Conservation (phyloP, 1,284 basidiomycete species). For the Ceratobasidium sp. region DNA sequence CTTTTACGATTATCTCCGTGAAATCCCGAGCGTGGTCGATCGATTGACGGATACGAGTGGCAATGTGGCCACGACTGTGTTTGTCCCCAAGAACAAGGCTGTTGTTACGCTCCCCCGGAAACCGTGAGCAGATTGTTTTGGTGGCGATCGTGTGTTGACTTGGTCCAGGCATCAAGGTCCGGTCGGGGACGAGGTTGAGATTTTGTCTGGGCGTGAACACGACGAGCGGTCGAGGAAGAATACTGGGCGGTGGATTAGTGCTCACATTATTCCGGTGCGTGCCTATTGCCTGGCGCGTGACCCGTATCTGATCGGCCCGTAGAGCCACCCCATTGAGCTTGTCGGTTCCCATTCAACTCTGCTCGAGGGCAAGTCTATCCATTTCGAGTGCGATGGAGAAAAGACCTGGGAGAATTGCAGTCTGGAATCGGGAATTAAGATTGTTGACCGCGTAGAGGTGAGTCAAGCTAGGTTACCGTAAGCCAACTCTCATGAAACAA, state of each 20-base stretch:
- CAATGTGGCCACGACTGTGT: conserved; percentile 35
- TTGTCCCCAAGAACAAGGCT: conserved; percentile 41
- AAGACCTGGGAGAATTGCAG: conserved; percentile 35
- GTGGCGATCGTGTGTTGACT: neutral
- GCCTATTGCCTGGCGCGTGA: neutral
- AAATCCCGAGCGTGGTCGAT: conserved; percentile 35
- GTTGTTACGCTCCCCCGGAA: conserved; percentile 39
- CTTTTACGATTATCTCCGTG: conserved; percentile 43
- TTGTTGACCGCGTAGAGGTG: conserved; percentile 24
- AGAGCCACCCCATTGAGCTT: conserved; percentile 38
- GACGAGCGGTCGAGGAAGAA: conserved; percentile 38
- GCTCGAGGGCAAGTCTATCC: conserved; percentile 29
- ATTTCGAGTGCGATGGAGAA: conserved; percentile 24
- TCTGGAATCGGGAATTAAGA: conserved; percentile 28
- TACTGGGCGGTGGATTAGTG: conserved; percentile 39
- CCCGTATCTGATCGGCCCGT: neutral
- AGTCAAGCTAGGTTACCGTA: neutral
- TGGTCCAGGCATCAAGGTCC: conserved; percentile 8
- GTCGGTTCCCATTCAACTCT: conserved; percentile 26
- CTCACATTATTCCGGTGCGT: conserved; percentile 39
- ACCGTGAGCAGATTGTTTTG: conserved; percentile 35
- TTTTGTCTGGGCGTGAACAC: conserved; percentile 12
- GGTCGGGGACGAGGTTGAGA: conserved; percentile 5
- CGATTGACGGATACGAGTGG: conserved; percentile 28
- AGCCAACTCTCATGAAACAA: neutral